Conservation (phyloP, 2,329 filamentous ascomycete genomes). For the Ophiosphaerella herpotricha region DNA sequence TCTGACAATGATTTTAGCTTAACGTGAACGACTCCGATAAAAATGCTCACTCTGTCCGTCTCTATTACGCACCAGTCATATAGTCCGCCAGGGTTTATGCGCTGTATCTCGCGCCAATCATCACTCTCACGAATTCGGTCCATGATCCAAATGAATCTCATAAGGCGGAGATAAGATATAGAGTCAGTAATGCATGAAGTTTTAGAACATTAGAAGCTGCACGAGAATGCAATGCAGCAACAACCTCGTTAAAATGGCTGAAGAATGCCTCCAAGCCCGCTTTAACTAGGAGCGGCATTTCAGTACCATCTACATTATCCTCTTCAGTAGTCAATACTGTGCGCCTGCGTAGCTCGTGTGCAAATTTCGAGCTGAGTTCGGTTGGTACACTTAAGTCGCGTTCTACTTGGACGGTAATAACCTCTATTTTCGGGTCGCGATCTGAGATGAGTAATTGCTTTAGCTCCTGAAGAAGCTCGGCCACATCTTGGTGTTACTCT, state of each 20-base stretch:
- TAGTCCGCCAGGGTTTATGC: slow-evolving; percentile 7
- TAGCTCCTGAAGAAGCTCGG: slow-evolving; percentile 12
- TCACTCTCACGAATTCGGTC: slow-evolving; percentile 8
- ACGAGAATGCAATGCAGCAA: too few species aligned
- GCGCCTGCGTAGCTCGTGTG: background rate
- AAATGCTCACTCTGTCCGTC: slow-evolving; percentile 1
- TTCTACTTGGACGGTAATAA: background rate
- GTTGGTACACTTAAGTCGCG: slow-evolving; percentile 7
- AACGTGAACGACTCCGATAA: background rate
- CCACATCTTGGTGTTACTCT: slow-evolving; percentile 14
- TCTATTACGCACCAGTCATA: slow-evolving; percentile 11
- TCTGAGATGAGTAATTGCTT: slow-evolving; percentile 10
- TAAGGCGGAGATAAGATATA: slow-evolving; percentile 10
- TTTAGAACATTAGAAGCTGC: background rate
- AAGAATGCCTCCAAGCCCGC: slow-evolving; percentile 14
- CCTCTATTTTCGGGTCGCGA: background rate
- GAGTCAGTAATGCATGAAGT: slow-evolving; percentile 1
- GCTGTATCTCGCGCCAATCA: slow-evolving; percentile 6
- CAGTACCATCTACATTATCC: background rate
- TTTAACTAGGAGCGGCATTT: background rate
- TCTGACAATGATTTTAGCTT: background rate
- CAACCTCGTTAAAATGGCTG: slow-evolving; percentile 5
- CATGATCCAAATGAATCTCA: slow-evolving; percentile 19
- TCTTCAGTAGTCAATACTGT: background rate
- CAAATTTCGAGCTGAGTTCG: slow-evolving; percentile 3